Evolutionary conservation across 768 basidiomycete species (phyloP).

Genomic region (Coprinopsis sp.): DNA sequence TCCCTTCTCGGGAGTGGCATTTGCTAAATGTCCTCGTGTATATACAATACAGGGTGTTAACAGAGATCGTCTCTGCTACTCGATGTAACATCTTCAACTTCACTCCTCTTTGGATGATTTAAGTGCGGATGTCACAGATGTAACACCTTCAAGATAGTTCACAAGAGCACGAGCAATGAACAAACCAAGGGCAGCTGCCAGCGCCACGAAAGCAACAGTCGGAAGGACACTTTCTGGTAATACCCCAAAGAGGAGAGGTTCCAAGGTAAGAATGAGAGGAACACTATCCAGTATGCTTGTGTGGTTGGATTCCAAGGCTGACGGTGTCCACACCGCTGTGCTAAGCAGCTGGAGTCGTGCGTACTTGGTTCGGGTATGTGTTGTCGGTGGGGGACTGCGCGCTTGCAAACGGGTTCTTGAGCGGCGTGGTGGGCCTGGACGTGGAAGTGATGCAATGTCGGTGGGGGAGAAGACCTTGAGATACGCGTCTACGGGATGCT

Average conservation of each 20-base stretch:
- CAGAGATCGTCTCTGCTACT: no score
- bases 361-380: conserved; percentile 40
- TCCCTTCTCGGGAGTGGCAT: no score
- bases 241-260: conserved; percentile 56
- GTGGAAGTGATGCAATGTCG: conserved; percentile 15
- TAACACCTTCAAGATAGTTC: neutral
- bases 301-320: conserved; percentile 11
- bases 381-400: neutral
- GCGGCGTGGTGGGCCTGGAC: conserved; percentile 7
- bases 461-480: conserved; percentile 28
- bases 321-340: conserved; percentile 48
- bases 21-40: no score
- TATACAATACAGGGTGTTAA: no score
- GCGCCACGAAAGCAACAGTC: conserved; percentile 26
- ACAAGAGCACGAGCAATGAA: conserved; percentile 4
- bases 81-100: no score
- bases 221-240: conserved; percentile 52
- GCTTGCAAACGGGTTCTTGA: conserved; percentile 4
- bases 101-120: no score
- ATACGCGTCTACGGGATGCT: conserved; percentile 27
- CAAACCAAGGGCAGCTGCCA: conserved; percentile 11
- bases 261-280: conserved; percentile 50
- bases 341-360: conserved; percentile 54
- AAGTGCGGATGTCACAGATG: neutral
- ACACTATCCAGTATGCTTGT: conserved; percentile 29